These are phyloP conservation scores for Ormosia semicastrata DNA, from an alignment of 306 rosid species.

Conservation along the genomic window DNA sequence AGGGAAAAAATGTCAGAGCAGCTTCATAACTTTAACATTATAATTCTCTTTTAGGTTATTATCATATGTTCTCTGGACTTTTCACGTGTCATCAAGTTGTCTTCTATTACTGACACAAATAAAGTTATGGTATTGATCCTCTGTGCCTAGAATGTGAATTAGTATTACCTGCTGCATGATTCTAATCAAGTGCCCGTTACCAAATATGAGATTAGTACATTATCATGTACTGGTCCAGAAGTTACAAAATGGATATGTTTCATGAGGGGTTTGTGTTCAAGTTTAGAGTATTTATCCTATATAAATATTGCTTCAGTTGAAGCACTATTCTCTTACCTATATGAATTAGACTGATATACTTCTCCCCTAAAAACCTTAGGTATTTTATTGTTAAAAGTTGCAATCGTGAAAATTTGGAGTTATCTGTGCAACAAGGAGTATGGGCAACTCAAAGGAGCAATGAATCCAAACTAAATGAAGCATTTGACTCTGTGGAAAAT, in stretches of 20 bases:
- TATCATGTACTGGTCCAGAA: constrained; percentile 11
- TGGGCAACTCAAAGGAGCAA: constrained; percentile 99
- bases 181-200: constrained; percentile 8
- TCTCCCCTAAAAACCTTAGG: constrained; percentile 63
- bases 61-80: neutral
- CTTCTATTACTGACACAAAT: constrained; percentile 1
- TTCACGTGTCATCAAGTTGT: neutral
- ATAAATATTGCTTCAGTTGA: constrained; percentile 19
- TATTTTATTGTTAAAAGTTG: constrained; percentile 99
- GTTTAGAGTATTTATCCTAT: neutral
- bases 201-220: neutral
- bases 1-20: neutral
- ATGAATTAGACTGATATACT: constrained; percentile 34
- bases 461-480: constrained; percentile 96
- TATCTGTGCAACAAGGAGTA: constrained; percentile 99
- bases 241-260: constrained; percentile 13
- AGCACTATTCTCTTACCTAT: constrained; percentile 19
- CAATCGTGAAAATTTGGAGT: constrained; percentile 99
- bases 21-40: constrained; percentile 2
- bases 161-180: constrained; percentile 9
- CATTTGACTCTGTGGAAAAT: constrained; percentile 91
- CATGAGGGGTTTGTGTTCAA: constrained; percentile 3
- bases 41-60: neutral
- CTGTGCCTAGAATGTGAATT: neutral
- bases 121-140: constrained; percentile 6